Base-by-base conservation (phyloP, 2,329 filamentous ascomycete genomes). In the Colletotrichum sp. region DNA sequence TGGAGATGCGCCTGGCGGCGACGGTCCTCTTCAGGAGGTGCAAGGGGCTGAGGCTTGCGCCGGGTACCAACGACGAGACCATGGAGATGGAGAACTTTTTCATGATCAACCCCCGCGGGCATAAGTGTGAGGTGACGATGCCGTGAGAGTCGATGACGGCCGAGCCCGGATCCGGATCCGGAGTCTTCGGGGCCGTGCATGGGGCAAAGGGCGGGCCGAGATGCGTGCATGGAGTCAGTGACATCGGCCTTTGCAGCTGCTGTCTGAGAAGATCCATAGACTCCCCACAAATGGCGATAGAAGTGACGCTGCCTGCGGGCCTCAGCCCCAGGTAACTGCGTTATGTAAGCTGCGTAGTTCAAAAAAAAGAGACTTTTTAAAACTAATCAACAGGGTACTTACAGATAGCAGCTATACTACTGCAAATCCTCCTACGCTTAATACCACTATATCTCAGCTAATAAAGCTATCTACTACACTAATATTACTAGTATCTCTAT, bases 21-120 rank as follows among this genome's bases (percentile, higher is more conserved):
- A 88, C 89, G 0, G 83, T 86, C 7, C 90, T 93, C 81, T 91
- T 92, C 80, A 84, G 86, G 1, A 82, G 87, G 57, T 90, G 87
- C 76, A 84, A 85, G 1, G 80, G 81, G 66, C 81, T 84, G 1
- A 80, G 59, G n/a, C 71, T 83, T 2, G 65, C 75, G 27, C 82
- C 85, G 59, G 84, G 81, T 12, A 86, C 85, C 80, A 79, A 72
- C 3, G 83, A 86, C 64, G 73, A 79, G 3, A 83, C 86, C 22
- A 86, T 87, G 85, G 79, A 79, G 27, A 77, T 80, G 32, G 59
- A 72, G n/a, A 78, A 83, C 70, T 82, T 79, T 67, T 87, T 87
- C 72, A 72, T 86, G 19, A 72, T 84, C 30, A 67, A 69, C 8
- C 85, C 84, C 5, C 79, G 77, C 39, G 81, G 80, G 0, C 79